These are phyloP conservation scores for Volvariella surrecta DNA, from an alignment of 1,284 basidiomycete genomes.

Conservation along the genomic window DNA sequence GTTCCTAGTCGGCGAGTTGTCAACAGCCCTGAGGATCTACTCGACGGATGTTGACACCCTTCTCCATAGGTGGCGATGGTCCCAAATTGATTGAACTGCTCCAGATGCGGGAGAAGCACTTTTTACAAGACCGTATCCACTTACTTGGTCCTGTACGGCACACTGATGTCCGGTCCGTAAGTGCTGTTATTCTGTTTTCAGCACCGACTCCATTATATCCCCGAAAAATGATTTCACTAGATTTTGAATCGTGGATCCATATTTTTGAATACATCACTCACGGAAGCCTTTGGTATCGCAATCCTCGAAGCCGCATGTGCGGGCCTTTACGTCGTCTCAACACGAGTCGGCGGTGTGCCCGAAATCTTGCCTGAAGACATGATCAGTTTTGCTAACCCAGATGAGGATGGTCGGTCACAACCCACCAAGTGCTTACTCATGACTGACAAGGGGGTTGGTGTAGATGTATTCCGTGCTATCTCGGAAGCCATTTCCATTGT, in stretches of 20 bases:
- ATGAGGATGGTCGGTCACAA: slow-evolving; percentile 57
- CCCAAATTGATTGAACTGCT: slow-evolving; percentile 93
- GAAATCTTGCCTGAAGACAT: slow-evolving; percentile 92
- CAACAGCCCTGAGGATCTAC: too few relatives aligned
- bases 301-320: slow-evolving; percentile 95
- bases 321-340: slow-evolving; percentile 92
- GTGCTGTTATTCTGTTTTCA: slow-evolving; percentile 15
- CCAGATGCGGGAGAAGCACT: slow-evolving; percentile 90
- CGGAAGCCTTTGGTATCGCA: slow-evolving; percentile 94
- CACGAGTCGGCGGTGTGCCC: slow-evolving; percentile 91
- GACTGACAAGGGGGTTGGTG: not conserved
- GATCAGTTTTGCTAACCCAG: slow-evolving; percentile 90
- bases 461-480: slow-evolving; percentile 83
- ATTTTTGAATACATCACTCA: slow-evolving; percentile 93
- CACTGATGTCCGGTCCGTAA: slow-evolving; percentile 74
- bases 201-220: not conserved
- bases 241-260: slow-evolving; percentile 82
- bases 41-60: not conserved
- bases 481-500: slow-evolving; percentile 75
- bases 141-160: slow-evolving; percentile 80
- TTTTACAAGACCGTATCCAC: slow-evolving; percentile 86
- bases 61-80: slow-evolving; percentile 73
- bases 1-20: slow-evolving; percentile 74
- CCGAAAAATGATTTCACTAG: slow-evolving; percentile 25
- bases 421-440: not conserved